Conservation (phyloP, 2,329 filamentous ascomycete species). For the Thielaviopsis ethacetica region DNA sequence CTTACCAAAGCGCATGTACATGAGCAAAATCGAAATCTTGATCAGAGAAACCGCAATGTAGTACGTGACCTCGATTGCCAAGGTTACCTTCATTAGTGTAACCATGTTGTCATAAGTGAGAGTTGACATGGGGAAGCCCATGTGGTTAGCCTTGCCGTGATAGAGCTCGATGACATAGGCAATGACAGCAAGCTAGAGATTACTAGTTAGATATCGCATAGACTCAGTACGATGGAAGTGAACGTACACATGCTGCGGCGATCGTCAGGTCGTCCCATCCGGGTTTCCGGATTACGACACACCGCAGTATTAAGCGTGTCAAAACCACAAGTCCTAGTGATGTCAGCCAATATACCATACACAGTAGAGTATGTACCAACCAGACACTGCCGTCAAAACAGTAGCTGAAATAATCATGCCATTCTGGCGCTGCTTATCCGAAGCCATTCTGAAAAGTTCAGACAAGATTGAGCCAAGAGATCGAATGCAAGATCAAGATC, state of each 20-base stretch:
- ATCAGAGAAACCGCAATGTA: conserved; percentile 23
- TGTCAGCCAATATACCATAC: background rate
- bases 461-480: background rate
- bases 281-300: conserved; percentile 13
- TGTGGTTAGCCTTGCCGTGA: conserved; percentile 13
- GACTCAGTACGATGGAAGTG: background rate
- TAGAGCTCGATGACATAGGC: conserved; percentile 15
- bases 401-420: conserved; percentile 12
- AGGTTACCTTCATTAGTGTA: conserved; percentile 15
- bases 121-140: conserved; percentile 13
- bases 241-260: conserved; percentile 11
- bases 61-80: conserved; percentile 26
- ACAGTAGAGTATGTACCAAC: conserved; percentile 3
- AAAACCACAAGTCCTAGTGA: conserved; percentile 12
- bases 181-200: background rate
- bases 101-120: conserved; percentile 14
- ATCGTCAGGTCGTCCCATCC: conserved; percentile 15
- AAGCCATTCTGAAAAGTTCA: conserved; percentile 10
- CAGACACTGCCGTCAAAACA: conserved; percentile 13
- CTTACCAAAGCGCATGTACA: conserved; percentile 29
- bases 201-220: background rate
- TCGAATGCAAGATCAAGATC: background rate
- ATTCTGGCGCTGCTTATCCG: conserved; percentile 14
- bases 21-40: conserved; percentile 28
- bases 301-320: conserved; percentile 12